A percentile compares a stretch with the other conserved stretches of the same genome.
Evolutionary conservation across 768 basidiomycete genomes (phyloP).

Genomic region (Leccinum subtestaceum): DNA sequence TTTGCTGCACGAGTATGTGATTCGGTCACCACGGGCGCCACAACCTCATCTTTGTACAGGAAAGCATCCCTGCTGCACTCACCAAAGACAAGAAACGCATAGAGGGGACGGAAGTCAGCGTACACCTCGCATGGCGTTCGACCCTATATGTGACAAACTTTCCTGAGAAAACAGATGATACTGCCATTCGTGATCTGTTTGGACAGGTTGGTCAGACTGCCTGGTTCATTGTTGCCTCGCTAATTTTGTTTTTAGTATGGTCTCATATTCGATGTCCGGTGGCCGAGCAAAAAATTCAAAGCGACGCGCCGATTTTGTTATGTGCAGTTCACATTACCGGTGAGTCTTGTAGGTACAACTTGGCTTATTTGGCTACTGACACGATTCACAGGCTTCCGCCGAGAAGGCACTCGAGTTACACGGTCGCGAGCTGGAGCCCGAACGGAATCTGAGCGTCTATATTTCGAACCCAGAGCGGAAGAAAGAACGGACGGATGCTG

Average conservation of each 20-base stretch:
- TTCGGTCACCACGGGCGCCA: background rate
- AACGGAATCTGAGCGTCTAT: conserved; percentile 66
- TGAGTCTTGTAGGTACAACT: conserved; percentile 36
- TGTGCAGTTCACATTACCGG: conserved; percentile 84
- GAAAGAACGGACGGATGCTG: conserved; percentile 86
- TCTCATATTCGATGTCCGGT: conserved; percentile 87
- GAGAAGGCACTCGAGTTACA: conserved; percentile 78
- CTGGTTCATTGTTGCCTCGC: background rate
- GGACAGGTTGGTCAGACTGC: conserved; percentile 51
- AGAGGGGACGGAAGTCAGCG: conserved; percentile 69
- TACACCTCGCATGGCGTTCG: conserved; percentile 90
- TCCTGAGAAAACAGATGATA: conserved; percentile 80
- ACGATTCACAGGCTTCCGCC: conserved; percentile 53
- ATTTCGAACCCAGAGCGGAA: conserved; percentile 89
- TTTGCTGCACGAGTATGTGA: conserved; percentile 57
- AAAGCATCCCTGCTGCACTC: conserved; percentile 78
- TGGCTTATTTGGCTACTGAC: background rate
- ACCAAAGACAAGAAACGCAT: conserved; percentile 95
- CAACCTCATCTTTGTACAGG: conserved; percentile 39
- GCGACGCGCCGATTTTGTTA: conserved; percentile 90
- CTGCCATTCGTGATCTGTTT: conserved; percentile 71
- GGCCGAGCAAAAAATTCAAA: conserved; percentile 98
- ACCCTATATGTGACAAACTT: conserved; percentile 97
- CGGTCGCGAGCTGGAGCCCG: conserved; percentile 69
- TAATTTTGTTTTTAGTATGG: conserved; percentile 62